A percentile compares a stretch with the other conserved stretches of the same genome.
phyloP scores from a whole-genome alignment of 106 monocot species.

The Allium cepa region DNA sequence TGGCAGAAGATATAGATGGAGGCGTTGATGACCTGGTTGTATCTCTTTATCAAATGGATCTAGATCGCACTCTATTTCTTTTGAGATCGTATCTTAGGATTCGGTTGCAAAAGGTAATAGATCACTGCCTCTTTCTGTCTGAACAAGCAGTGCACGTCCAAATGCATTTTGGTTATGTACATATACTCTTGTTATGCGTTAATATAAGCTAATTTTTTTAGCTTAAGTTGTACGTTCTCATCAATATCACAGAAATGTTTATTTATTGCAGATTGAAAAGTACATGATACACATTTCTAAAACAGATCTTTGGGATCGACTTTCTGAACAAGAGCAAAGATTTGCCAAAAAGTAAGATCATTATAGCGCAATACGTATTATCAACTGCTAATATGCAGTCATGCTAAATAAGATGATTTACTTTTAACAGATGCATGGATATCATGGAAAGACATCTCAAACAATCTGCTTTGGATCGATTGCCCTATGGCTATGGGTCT shows the following conservation, averaged over 20 bases:
- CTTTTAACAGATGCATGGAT: constrained; percentile 43
- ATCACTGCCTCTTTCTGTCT: neutral
- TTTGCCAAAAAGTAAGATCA: constrained; percentile 53
- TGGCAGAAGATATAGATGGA: constrained; percentile 50
- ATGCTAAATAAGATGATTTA: neutral
- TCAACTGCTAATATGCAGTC: neutral
- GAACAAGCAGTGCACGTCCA: neutral
- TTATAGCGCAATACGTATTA: neutral
- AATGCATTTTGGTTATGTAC: neutral
- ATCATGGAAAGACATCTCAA: constrained; percentile 78
- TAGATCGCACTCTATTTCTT: constrained; percentile 72
- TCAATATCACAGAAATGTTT: neutral
- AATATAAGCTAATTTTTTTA: neutral
- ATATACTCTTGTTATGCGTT: neutral
- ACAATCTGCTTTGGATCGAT: constrained; percentile 58
- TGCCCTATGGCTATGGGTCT: constrained; percentile 80
- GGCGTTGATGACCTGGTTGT: constrained; percentile 69
- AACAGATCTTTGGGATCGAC: constrained; percentile 56
- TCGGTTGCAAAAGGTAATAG: constrained; percentile 70
- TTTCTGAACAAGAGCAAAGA: constrained; percentile 70
- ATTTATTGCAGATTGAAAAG: constrained; percentile 65
- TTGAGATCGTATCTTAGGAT: constrained; percentile 88
- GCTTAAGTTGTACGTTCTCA: too few species aligned
- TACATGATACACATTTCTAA: constrained; percentile 69
- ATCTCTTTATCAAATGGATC: constrained; percentile 89